Evolutionary conservation across 169 alveolate species (phyloP).

Genomic region (Plasmodium blacklocki): DNA sequence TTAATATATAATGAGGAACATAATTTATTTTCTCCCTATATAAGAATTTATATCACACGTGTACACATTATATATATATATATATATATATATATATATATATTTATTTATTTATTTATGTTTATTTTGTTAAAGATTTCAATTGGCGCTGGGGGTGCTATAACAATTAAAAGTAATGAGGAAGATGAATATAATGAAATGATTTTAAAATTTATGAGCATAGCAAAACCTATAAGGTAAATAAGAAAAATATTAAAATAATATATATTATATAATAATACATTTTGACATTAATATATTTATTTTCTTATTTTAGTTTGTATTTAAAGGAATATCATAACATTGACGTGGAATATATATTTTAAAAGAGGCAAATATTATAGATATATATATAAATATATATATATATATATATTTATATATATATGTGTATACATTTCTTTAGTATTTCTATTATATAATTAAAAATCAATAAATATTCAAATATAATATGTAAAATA

Average conservation of each 20-base stretch:
- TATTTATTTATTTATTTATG: constrained; percentile 2
- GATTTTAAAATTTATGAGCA: constrained; percentile 73
- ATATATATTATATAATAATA: neutral
- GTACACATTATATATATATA: neutral
- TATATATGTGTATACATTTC: no score
- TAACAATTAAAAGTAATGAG: constrained; percentile 77
- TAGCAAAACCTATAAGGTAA: constrained; percentile 53
- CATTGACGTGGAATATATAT: constrained; percentile 35
- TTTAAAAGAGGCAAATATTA: neutral
- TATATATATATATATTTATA: no score
- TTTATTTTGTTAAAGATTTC: constrained; percentile 30
- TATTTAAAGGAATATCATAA: constrained; percentile 24
- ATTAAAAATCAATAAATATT: no score
- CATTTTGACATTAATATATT: neutral
- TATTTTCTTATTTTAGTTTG: neutral
- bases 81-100: neutral
- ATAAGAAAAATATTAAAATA: neutral
- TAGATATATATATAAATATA: no score
- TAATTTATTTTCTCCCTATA: no score
- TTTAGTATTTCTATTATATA: no score
- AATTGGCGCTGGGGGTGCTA: constrained; percentile 81
- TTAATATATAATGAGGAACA: no score
- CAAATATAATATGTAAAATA: no score
- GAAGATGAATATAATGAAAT: constrained; percentile 78
- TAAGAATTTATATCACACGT: neutral